Percentiles rank a stretch among this genome's conserved stretches.
Evolutionary conservation across 2,329 filamentous ascomycete species (phyloP).

Genomic region (Pseudogymnoascus sp.): DNA sequence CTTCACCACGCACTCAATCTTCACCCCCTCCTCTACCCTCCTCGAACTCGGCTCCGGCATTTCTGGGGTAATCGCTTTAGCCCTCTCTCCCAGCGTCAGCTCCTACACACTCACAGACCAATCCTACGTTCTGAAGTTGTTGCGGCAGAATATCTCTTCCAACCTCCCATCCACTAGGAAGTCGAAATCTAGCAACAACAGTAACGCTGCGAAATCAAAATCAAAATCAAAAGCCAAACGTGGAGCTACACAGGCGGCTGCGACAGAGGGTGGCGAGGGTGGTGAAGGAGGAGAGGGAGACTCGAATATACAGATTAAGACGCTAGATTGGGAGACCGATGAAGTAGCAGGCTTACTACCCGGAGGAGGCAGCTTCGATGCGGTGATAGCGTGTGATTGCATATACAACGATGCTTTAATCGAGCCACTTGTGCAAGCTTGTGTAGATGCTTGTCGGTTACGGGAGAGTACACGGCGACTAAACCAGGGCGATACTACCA

Average conservation of each 20-base stretch:
- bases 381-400: conserved; percentile 81
- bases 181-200: conserved; percentile 16
- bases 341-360: conserved; percentile 37
- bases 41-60: conserved; percentile 87
- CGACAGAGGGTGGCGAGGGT: neutral
- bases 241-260: neutral
- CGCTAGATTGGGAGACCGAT: conserved; percentile 78
- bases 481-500: neutral
- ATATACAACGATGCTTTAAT: conserved; percentile 90
- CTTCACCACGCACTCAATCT: conserved; percentile 48
- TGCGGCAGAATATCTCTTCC: conserved; percentile 67
- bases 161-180: conserved; percentile 36
- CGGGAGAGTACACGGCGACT: conserved; percentile 25
- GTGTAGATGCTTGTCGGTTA: conserved; percentile 63
- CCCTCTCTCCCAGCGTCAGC: conserved; percentile 51
- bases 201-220: conserved; percentile 2
- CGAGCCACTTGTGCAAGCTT: conserved; percentile 72
- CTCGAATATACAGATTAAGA: conserved; percentile 44
- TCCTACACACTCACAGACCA: conserved; percentile 80
- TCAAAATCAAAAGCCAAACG: conserved; percentile 18
- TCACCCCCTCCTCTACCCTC: conserved; percentile 49
- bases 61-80: conserved; percentile 67
- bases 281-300: conserved; percentile 2
- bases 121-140: conserved; percentile 67
- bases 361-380: conserved; percentile 48